Percentiles rank a stretch among this genome's conserved stretches.
phyloP scores from a whole-genome alignment of 2,329 filamentous ascomycete genomes.

The Aspergillus quadricinctus region DNA sequence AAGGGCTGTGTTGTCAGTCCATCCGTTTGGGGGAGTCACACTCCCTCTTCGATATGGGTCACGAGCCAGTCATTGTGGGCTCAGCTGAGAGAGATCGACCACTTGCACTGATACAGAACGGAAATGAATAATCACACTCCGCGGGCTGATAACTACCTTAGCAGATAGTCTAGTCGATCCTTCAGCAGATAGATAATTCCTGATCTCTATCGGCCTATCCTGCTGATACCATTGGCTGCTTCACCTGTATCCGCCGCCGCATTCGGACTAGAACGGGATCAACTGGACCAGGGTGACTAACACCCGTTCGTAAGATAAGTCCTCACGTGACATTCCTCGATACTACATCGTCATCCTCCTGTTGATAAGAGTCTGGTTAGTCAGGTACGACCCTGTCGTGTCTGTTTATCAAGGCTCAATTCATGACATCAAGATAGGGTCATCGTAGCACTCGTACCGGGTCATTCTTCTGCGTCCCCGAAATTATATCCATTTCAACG shows the following conservation, averaged over 20 bases:
- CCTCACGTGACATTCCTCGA: neutral
- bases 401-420: neutral
- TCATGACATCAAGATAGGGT: neutral
- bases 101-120: neutral
- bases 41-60: constrained; percentile 5
- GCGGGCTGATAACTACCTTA: neutral
- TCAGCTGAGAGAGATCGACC: neutral
- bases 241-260: neutral
- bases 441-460: neutral
- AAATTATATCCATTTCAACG: too few species aligned
- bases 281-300: neutral
- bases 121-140: neutral
- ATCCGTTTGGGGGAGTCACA: constrained; percentile 9
- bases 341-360: neutral
- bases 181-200: neutral
- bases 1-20: neutral
- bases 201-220: neutral
- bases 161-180: too few species aligned
- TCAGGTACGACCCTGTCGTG: neutral
- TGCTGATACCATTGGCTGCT: neutral
- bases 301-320: neutral
- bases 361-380: too few species aligned
- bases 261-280: neutral
- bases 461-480: too few species aligned
- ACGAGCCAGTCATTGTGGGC: constrained; percentile 3